phyloP scores from a whole-genome alignment of 495 filamentous ascomycete species.

The Echria macrotheca region DNA sequence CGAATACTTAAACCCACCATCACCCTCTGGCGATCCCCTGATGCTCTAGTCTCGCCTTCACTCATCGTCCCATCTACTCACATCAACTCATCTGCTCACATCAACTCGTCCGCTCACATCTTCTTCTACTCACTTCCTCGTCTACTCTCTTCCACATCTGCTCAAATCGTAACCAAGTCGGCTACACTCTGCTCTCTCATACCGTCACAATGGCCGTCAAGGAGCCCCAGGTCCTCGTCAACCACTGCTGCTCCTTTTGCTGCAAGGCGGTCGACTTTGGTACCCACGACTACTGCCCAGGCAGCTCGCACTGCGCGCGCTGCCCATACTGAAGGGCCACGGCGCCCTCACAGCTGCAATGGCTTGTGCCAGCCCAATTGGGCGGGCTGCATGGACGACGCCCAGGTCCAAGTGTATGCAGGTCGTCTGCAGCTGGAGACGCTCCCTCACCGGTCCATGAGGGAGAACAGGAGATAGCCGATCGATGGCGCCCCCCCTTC shows the following conservation, averaged over 20 bases:
- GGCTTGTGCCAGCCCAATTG: conserved; percentile 19
- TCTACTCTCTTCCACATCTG: not conserved
- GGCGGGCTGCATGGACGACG: conserved; percentile 20
- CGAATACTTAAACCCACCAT: conserved; percentile 18
- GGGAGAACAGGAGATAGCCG: conserved; percentile 10
- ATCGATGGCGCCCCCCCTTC: conserved; percentile 11
- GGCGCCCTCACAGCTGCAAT: not conserved
- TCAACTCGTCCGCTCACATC: not conserved
- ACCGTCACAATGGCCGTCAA: conserved; percentile 38
- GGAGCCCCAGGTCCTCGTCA: conserved; percentile 41
- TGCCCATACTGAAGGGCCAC: conserved; percentile 36
- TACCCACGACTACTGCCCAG: conserved; percentile 48
- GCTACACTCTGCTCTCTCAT: not conserved
- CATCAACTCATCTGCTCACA: not conserved
- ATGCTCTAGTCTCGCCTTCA: conserved; percentile 6
- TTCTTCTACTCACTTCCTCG: not conserved
- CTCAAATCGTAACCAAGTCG: not conserved
- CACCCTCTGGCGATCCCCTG: conserved; percentile 12
- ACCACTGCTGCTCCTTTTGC: conserved; percentile 49
- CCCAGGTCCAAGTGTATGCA: conserved; percentile 12
- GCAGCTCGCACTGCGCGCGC: conserved; percentile 35
- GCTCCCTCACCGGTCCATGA: conserved; percentile 12
- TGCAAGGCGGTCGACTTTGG: conserved; percentile 49
- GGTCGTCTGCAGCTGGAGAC: conserved; percentile 10
- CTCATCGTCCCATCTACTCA: not conserved